phyloP scores from a whole-genome alignment of 768 basidiomycete species.

The Pulveroboletus ravenelii region DNA sequence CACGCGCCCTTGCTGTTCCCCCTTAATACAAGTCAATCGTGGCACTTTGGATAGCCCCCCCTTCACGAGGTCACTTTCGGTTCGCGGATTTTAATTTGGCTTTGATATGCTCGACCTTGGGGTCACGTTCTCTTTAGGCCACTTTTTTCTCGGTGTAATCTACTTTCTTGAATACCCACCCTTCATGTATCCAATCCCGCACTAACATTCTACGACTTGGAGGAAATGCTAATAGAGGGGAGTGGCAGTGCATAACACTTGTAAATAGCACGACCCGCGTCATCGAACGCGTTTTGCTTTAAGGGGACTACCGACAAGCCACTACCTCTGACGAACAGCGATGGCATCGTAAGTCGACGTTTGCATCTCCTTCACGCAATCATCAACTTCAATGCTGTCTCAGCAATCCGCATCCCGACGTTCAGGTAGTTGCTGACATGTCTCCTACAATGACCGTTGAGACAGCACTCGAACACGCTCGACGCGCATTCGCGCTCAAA shows the following conservation, averaged over 20 bases:
- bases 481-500: constrained; percentile 83
- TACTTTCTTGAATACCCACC: constrained; percentile 20
- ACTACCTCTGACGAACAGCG: background rate
- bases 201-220: background rate
- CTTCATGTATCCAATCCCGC: constrained; percentile 1
- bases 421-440: constrained; percentile 21
- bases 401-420: constrained; percentile 8
- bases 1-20: background rate
- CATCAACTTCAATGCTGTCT: background rate
- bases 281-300: constrained; percentile 4
- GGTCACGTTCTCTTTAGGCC: constrained; percentile 1
- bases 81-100: constrained; percentile 9
- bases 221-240: background rate
- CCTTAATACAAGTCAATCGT: background rate
- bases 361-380: background rate
- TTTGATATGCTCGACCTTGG: constrained; percentile 2
- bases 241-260: background rate
- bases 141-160: constrained; percentile 17
- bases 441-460: constrained; percentile 39
- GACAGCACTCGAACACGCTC: constrained; percentile 67
- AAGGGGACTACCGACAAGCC: background rate
- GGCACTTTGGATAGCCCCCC: constrained; percentile 4
- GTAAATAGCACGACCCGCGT: constrained; percentile 20
- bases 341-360: constrained; percentile 26
- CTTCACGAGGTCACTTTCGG: background rate